These are phyloP conservation scores for Trebouxia sp. DNA, from an alignment of 139 green algal species.

Conservation along the genomic window DNA sequence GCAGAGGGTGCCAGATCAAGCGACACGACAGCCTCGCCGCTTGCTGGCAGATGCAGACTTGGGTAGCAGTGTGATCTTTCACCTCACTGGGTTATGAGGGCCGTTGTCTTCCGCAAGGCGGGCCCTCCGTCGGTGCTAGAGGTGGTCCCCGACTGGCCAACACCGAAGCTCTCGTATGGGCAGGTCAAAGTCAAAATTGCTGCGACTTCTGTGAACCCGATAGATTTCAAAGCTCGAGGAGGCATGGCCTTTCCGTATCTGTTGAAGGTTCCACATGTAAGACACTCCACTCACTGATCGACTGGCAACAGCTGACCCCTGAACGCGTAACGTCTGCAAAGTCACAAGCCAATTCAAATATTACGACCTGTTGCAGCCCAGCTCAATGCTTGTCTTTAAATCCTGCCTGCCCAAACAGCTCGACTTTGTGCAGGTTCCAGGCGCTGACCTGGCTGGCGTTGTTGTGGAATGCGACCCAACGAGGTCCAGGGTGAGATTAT, in stretches of 20 bases:
- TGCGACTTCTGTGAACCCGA: background rate
- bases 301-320: too few species aligned
- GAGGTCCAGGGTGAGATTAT: background rate
- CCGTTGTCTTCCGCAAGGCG: background rate
- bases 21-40: too few species aligned
- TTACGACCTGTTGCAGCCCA: too few species aligned
- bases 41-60: too few species aligned
- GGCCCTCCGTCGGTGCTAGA: background rate
- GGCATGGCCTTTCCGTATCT: background rate
- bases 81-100: background rate
- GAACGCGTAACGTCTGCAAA: too few species aligned
- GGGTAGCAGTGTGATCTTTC: too few species aligned
- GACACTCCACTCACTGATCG: too few species aligned
- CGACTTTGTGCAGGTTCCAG: background rate
- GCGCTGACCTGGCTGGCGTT: background rate
- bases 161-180: background rate
- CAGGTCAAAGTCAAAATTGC: background rate
- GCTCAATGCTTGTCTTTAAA: too few species aligned
- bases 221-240: background rate
- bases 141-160: background rate
- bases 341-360: too few species aligned
- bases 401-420: background rate
- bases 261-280: background rate
- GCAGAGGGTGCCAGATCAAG: too few species aligned
- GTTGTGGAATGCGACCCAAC: background rate